Evolutionary conservation across 2,329 filamentous ascomycete species (phyloP).

Genomic region (Zasmidium cellare): DNA sequence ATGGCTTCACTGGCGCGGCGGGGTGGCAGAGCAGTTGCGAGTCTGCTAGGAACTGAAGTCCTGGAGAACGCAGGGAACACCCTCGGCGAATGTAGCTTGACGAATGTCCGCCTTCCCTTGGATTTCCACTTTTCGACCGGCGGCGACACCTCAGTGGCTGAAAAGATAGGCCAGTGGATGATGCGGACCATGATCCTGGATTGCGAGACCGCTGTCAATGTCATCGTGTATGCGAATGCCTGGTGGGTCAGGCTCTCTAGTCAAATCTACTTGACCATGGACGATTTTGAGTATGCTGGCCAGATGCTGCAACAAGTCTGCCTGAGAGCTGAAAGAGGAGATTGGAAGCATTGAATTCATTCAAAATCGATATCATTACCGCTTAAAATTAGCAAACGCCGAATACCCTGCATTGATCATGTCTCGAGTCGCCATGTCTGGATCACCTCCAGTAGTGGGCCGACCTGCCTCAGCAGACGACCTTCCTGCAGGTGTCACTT

Average conservation of each 20-base stretch:
- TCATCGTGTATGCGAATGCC: slow-evolving; percentile 59
- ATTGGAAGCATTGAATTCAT: not conserved
- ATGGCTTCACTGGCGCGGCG: slow-evolving; percentile 61
- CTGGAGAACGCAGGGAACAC: slow-evolving; percentile 66
- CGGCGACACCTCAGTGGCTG: slow-evolving; percentile 30
- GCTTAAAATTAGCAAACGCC: slow-evolving; percentile 16
- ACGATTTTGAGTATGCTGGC: slow-evolving; percentile 63
- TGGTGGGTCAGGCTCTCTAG: slow-evolving; percentile 74
- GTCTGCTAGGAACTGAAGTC: slow-evolving; percentile 67
- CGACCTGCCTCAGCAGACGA: not conserved
- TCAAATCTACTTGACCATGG: slow-evolving; percentile 75
- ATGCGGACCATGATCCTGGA: slow-evolving; percentile 44
- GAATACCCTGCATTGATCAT: slow-evolving; percentile 19
- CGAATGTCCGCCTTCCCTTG: slow-evolving; percentile 69
- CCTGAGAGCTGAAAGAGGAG: not conserved
- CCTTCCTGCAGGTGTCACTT: not conserved
- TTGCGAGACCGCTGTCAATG: slow-evolving; percentile 71
- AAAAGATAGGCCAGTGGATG: slow-evolving; percentile 42
- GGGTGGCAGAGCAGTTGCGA: slow-evolving; percentile 62
- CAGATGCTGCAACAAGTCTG: not conserved
- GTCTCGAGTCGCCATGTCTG: slow-evolving; percentile 9
- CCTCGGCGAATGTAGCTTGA: slow-evolving; percentile 57
- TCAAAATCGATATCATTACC: not conserved
- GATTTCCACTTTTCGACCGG: slow-evolving; percentile 36
- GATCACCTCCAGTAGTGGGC: not conserved